Base-by-base conservation (phyloP, 2,329 filamentous ascomycete species). In the Stenocarpella maydis region DNA sequence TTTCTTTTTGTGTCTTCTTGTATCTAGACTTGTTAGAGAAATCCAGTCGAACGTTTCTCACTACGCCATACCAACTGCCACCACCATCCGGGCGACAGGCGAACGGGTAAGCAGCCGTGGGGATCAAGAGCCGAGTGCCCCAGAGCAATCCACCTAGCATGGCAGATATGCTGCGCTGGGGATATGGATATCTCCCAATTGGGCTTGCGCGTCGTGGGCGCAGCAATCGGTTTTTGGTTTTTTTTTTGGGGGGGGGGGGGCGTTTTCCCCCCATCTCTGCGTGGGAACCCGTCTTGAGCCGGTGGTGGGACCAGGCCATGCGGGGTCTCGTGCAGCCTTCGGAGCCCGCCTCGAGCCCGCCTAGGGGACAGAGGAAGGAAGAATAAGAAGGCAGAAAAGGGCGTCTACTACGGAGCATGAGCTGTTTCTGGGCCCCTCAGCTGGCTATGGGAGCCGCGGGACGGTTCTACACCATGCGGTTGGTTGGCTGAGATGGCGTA, bases 1-100 rank as follows among this genome's bases (percentile, higher is more conserved):
- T 70, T 37, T 37, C 34, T 12, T 37, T 47, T 49, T 68, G 17
- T 70, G 34, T 52, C 64, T 67, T 5, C 26, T 67, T n/a, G 52
- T 68, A 12, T 19, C 54, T 65, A 65, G 60, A 55, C 39, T 53
- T 52, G 49, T 39, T 58, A 34, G 58, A 65, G 28, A 47, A 50
- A 55, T 58, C 28, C 41, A 55, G 15, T 37, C 26, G 60, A 47
- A 34, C 12, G 5, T 60, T 21, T 55, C 45, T 34, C 12, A 31
- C 28, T 28, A 15, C 26, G 43, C 21, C n/a, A n/a, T n/a, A n/a
- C n/a, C n/a, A n/a, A n/a, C n/a, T n/a, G n/a, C n/a, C n/a, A n/a
- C n/a, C n/a, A n/a, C n/a, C n/a, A n/a, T n/a, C n/a, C n/a, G n/a
- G n/a, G n/a, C n/a, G n/a, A n/a, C n/a, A n/a, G n/a, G n/a, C n/a